Evolutionary conservation across 73 alveolate species (phyloP).

Genomic region (Blepharisma japonicum): DNA sequence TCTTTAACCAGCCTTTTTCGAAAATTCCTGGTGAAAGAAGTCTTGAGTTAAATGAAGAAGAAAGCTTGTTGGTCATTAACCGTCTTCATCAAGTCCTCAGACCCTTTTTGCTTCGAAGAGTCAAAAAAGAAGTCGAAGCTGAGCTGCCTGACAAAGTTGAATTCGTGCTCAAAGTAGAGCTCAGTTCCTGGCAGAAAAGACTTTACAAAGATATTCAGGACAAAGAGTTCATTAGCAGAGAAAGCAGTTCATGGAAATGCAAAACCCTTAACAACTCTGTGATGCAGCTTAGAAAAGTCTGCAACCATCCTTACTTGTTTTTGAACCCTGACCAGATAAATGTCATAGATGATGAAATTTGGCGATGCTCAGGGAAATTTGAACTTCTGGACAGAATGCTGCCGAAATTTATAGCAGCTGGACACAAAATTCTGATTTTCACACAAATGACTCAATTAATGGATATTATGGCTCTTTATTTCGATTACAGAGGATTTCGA

Average conservation of each 20-base stretch:
- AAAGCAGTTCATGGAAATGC: slow-evolving; percentile 34
- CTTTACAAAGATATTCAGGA: slow-evolving; percentile 89
- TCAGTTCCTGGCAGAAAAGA: slow-evolving; percentile 94
- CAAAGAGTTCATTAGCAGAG: slow-evolving; percentile 59
- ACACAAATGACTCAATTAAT: slow-evolving; percentile 93
- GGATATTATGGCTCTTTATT: slow-evolving; percentile 92
- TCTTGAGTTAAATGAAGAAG: slow-evolving; percentile 94
- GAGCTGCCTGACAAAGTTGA: slow-evolving; percentile 98
- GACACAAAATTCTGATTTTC: slow-evolving; percentile 93
- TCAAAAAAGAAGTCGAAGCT: slow-evolving; percentile 96
- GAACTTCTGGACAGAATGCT: slow-evolving; percentile 96
- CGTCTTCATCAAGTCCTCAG: slow-evolving; percentile 96
- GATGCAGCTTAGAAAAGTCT: slow-evolving; percentile 96
- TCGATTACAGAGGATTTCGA: slow-evolving; percentile 81
- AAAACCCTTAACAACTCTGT: slow-evolving; percentile 96
- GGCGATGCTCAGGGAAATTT: slow-evolving; percentile 92
- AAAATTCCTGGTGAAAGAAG: slow-evolving; percentile 68
- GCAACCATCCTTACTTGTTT: slow-evolving; percentile 98
- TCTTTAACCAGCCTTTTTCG: slow-evolving; percentile 97
- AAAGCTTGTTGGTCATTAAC: slow-evolving; percentile 90
- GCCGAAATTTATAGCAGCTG: slow-evolving; percentile 81
- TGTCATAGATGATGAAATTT: slow-evolving; percentile 71
- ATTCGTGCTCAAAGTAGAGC: slow-evolving; percentile 92
- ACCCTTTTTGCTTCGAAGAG: slow-evolving; percentile 98
- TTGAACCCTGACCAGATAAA: slow-evolving; percentile 37